phyloP scores from a whole-genome alignment of 805 yeast species.

The Saccharomycopsis fermentans region DNA sequence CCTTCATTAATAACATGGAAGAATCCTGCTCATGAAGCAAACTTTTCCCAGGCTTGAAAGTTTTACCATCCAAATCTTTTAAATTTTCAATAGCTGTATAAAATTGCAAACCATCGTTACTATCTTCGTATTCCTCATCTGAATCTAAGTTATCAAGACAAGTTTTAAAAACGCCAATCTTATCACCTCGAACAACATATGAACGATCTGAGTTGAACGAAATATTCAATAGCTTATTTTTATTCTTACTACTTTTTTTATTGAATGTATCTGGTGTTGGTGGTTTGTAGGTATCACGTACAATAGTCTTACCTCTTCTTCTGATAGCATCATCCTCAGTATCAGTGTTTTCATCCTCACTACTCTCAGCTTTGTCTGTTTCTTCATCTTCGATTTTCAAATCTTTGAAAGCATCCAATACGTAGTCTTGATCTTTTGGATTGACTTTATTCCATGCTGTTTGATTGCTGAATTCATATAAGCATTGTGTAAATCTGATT shows the following conservation, averaged over 20 bases:
- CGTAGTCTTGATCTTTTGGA: conserved; percentile 42
- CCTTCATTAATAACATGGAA: conserved; percentile 50
- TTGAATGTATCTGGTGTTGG: conserved; percentile 22
- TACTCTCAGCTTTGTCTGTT: conserved; percentile 23
- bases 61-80: conserved; percentile 36
- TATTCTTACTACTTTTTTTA: conserved; percentile 25
- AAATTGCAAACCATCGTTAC: conserved; percentile 41
- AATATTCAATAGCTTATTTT: conserved; percentile 58
- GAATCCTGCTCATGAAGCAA: conserved; percentile 74
- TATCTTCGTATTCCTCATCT: conserved; percentile 32
- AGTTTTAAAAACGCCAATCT: conserved; percentile 69
- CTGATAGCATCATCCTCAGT: conserved; percentile 26
- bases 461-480: conserved; percentile 54
- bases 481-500: conserved; percentile 35
- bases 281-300: conserved; percentile 13
- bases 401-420: conserved; percentile 42
- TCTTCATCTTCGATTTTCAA: conserved; percentile 30
- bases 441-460: conserved; percentile 36
- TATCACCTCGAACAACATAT: conserved; percentile 69
- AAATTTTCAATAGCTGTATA: conserved; percentile 59
- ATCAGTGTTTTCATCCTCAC: conserved; percentile 25
- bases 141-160: conserved; percentile 24
- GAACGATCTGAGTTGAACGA: conserved; percentile 64
- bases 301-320: conserved; percentile 26
- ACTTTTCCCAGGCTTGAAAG: conserved; percentile 47